Evolutionary conservation across 2,329 filamentous ascomycete genomes (phyloP).

Genomic region (Aspergillus neoniger): DNA sequence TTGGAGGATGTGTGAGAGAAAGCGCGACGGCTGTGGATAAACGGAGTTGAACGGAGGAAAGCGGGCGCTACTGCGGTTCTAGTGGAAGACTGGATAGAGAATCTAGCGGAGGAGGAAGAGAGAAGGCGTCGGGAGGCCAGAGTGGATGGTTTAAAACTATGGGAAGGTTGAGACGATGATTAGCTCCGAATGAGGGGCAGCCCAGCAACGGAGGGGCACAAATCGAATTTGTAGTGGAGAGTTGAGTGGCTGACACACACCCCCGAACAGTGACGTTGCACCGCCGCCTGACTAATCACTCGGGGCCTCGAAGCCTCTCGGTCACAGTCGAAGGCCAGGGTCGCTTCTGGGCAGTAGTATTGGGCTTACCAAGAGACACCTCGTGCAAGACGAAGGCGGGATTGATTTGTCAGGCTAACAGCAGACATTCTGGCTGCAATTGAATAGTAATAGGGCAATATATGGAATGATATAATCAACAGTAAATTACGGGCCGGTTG

Average conservation of each 20-base stretch:
- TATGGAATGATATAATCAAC: neutral
- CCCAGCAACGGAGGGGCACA: slow-evolving; percentile 24
- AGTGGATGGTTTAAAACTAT: slow-evolving; percentile 30
- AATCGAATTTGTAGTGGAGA: slow-evolving; percentile 28
- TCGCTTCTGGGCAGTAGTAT: neutral
- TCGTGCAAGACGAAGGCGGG: slow-evolving; percentile 13
- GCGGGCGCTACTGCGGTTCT: slow-evolving; percentile 17
- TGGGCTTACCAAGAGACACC: slow-evolving; percentile 19
- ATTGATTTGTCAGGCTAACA: slow-evolving; percentile 17
- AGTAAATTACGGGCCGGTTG: neutral
- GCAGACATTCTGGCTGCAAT: slow-evolving; percentile 19
- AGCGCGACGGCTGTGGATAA: slow-evolving; percentile 21
- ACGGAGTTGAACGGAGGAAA: slow-evolving; percentile 10
- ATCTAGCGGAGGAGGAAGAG: slow-evolving; percentile 18
- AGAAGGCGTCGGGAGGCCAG: slow-evolving; percentile 27
- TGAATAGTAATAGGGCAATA: neutral
- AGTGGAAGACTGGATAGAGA: slow-evolving; percentile 16
- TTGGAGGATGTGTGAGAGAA: slow-evolving; percentile 33
- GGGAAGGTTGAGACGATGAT: slow-evolving; percentile 14
- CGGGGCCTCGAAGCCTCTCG: slow-evolving; percentile 9
- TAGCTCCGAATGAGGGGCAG: slow-evolving; percentile 27
- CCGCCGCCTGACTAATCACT: slow-evolving; percentile 30
- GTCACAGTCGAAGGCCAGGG: slow-evolving; percentile 8
- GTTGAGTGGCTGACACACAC: slow-evolving; percentile 7
- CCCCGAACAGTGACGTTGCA: slow-evolving; percentile 28